Conservation (phyloP, 2,329 filamentous ascomycete genomes). For the Scedosporium aurantiacum region DNA sequence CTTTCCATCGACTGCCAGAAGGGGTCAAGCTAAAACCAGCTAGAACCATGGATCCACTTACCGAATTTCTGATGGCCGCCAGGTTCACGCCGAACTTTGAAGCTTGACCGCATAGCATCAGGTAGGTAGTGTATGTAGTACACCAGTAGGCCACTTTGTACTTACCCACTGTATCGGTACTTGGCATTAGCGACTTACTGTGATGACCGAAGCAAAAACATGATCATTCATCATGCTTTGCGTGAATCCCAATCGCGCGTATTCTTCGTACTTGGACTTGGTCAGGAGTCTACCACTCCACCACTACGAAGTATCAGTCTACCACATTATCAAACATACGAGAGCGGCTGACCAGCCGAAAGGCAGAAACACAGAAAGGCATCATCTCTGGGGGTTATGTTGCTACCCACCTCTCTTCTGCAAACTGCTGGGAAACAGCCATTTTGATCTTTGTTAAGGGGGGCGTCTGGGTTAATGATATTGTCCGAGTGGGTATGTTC, state of each 20-base stretch:
- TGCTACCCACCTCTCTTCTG: background rate
- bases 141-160: too few relatives aligned
- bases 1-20: background rate
- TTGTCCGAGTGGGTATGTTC: too few relatives aligned
- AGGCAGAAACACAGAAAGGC: background rate
- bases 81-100: background rate
- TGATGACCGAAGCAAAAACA: background rate
- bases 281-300: too few relatives aligned
- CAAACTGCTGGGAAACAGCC: background rate
- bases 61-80: background rate
- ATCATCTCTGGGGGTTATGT: slow-evolving; percentile 2
- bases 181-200: too few relatives aligned
- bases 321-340: too few relatives aligned
- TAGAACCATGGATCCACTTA: background rate
- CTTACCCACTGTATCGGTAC: too few relatives aligned
- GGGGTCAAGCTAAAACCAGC: background rate
- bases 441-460: background rate
- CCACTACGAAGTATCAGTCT: too few relatives aligned
- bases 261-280: background rate
- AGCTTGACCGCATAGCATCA: background rate
- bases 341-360: background rate
- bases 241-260: background rate
- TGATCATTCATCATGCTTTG: background rate
- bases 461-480: background rate
- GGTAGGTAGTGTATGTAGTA: too few relatives aligned